phyloP scores from a whole-genome alignment of 2,329 filamentous ascomycete genomes.

The Neophaeococcomyces mojaviensis region DNA sequence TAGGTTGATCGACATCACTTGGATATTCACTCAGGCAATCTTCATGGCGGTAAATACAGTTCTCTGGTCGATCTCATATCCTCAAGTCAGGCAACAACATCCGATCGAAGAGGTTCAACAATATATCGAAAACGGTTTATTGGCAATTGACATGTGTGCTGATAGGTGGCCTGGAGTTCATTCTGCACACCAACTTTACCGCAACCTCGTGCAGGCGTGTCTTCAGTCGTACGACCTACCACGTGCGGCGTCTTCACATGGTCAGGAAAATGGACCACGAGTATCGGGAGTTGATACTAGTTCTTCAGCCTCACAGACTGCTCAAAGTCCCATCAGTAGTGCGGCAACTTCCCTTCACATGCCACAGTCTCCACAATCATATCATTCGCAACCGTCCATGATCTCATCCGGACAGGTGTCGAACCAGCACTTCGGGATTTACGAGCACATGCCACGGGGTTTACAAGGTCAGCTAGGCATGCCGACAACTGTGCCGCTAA shows the following conservation, averaged over 20 bases:
- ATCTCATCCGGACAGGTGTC: neutral
- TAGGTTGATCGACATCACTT: constrained; percentile 74
- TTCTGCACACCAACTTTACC: constrained; percentile 76
- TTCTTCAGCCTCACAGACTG: constrained; percentile 23
- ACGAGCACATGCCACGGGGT: neutral
- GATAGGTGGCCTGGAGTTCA: constrained; percentile 88
- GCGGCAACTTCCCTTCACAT: constrained; percentile 30
- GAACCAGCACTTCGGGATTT: neutral
- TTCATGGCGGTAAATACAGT: constrained; percentile 90
- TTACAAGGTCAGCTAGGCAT: neutral
- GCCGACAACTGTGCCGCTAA: neutral
- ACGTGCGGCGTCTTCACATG: neutral
- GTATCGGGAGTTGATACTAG: constrained; percentile 35
- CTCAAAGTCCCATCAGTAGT: constrained; percentile 34
- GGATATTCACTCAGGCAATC: constrained; percentile 82
- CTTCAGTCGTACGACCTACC: constrained; percentile 69
- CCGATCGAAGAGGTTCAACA: constrained; percentile 66
- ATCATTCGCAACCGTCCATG: constrained; percentile 1
- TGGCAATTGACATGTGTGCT: constrained; percentile 70
- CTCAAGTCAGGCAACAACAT: constrained; percentile 68
- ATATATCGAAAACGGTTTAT: constrained; percentile 65
- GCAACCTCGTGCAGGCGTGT: constrained; percentile 76
- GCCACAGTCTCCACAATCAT: constrained; percentile 24
- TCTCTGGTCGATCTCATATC: constrained; percentile 84
- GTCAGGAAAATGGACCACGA: constrained; percentile 36